Evolutionary conservation across 202 grass and related monocot genomes (phyloP), one percentile per base, ranked within the genome.

Genomic region (Setaria italica): DNA sequence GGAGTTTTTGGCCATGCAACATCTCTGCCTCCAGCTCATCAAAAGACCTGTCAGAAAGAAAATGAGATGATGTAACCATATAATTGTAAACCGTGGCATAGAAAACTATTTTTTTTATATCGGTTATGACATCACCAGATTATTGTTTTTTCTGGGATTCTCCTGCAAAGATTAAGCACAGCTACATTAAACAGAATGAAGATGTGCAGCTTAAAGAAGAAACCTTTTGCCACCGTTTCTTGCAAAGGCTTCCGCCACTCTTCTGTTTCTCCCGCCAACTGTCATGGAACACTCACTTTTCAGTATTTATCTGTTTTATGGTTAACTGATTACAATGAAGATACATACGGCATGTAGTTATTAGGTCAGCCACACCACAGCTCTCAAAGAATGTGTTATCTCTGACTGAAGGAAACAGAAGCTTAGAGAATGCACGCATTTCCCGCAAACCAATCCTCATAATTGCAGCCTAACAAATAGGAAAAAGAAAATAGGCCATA

Each of bases 331-430:
- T 89, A 84, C n/a, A 83, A 17, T 25, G 5, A 41, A 86, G 69
- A 82, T 85, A 91, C 93, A 10, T 99, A 99, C 96, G 86, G 16
- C 96, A 99, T 60, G 96, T 94, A 37, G 96, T 92, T 89, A 99
- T 94, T 39, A 99, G 84, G 85, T 99, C 96, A 71, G 91, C 96
- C 57, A 99, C 93, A 71, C 96, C 93, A 29, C 93, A 99, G 67
- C 96, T 96, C 82, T 99, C 96, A 80, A 99, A 96, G 85, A 99
- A 99, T 43, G 96, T 99, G 88, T 86, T 99, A 62, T 96, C 93
- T 84, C 81, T 90, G 74, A 99, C 93, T 34, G 96, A 92, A 87
- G 96, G 88, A 67, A 92, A 99, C 69, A 99, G 62, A 73, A 99
- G 78, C 74, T 99, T 94, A 77, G 96, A 99, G 76, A 99, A 91